Evolutionary conservation across 257 asterid genomes (phyloP).

Genomic region (Rhazya stricta): DNA sequence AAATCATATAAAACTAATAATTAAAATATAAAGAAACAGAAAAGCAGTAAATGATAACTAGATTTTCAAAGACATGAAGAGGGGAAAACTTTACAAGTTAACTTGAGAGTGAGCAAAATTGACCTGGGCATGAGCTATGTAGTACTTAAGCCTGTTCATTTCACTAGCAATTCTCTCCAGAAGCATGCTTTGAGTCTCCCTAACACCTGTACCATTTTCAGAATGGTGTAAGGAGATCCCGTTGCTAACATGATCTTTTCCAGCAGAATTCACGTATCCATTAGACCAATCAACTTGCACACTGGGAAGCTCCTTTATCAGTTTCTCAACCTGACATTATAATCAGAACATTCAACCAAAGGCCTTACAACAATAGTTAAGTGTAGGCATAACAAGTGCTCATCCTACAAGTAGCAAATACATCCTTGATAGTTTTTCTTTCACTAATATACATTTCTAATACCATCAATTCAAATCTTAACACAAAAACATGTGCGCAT

Average conservation of each 20-base stretch:
- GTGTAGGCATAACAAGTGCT: neutral
- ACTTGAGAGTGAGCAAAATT: constrained; percentile 26
- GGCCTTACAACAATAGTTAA: neutral
- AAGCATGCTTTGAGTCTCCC: constrained; percentile 98
- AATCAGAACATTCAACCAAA: neutral
- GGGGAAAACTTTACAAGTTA: neutral
- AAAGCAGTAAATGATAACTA: neutral
- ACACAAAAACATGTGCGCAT: too few relatives aligned
- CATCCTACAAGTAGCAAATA: neutral
- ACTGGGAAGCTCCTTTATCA: constrained; percentile 85
- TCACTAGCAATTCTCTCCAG: constrained; percentile 95
- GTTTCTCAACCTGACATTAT: constrained; percentile 62
- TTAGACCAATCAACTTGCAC: constrained; percentile 69
- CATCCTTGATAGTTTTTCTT: neutral
- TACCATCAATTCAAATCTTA: neutral
- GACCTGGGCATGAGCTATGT: constrained; percentile 82
- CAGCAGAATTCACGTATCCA: constrained; percentile 36
- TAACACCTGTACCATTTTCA: constrained; percentile 63
- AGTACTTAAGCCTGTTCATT: constrained; percentile 92
- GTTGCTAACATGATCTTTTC: constrained; percentile 50
- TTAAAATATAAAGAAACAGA: neutral
- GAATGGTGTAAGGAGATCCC: constrained; percentile 50
- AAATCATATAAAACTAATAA: neutral
- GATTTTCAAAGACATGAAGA: neutral
- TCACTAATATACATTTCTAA: neutral